phyloP scores from a whole-genome alignment of 2,329 filamentous ascomycete genomes.

The Tolypocladium album region DNA sequence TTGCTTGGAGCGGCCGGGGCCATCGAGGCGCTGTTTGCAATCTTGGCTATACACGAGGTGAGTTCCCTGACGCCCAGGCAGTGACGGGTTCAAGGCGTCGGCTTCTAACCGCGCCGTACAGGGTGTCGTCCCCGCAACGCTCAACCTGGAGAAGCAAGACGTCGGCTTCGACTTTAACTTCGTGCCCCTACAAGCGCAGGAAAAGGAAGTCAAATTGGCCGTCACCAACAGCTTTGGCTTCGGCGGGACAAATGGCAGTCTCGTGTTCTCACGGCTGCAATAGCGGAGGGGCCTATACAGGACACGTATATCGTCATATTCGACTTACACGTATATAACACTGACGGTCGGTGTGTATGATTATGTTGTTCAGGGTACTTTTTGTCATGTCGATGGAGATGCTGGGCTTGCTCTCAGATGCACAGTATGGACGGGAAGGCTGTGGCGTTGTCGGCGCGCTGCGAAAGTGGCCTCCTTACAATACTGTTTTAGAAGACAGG shows the following conservation, averaged over 20 bases:
- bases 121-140: conserved; percentile 73
- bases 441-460: not conserved
- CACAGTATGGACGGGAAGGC: not conserved
- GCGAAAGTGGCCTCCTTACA: not conserved
- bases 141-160: conserved; percentile 64
- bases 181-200: conserved; percentile 60
- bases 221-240: conserved; percentile 97
- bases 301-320: not conserved
- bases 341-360: not conserved
- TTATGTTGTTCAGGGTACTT: no score
- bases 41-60: conserved; percentile 71
- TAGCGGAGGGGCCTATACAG: not conserved
- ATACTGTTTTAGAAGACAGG: not conserved
- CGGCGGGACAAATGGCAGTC: conserved; percentile 85
- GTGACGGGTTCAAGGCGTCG: conserved; percentile 2
- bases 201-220: conserved; percentile 59
- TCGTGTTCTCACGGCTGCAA: conserved; percentile 54
- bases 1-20: conserved; percentile 85
- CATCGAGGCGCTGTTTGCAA: conserved; percentile 76
- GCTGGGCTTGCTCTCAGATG: no score
- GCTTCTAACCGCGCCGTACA: conserved; percentile 25
- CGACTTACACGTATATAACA: not conserved
- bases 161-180: conserved; percentile 75
- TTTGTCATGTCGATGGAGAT: not conserved
- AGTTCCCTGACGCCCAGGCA: conserved; percentile 14